Conservation (phyloP, 1,284 basidiomycete species). For the Vanrija humicola region DNA sequence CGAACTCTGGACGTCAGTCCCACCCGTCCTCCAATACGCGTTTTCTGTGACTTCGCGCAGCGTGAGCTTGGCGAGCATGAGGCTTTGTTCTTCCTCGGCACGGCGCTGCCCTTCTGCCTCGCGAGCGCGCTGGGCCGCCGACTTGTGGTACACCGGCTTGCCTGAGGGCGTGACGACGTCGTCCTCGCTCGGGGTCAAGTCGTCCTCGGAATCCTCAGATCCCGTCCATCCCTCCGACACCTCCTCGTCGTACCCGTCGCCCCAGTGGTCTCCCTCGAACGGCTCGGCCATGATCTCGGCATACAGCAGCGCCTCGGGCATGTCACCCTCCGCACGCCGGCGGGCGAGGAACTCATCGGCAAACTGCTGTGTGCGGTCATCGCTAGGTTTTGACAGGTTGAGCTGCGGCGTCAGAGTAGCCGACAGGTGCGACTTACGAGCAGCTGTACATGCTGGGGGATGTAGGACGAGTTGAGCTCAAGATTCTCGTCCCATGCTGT, state of each 20-base stretch:
- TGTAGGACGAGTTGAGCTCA: slow-evolving; percentile 27
- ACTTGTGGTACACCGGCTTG: too few relatives aligned
- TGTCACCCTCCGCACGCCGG: slow-evolving; percentile 5
- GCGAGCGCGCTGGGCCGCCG: background rate
- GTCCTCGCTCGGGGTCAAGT: slow-evolving; percentile 15
- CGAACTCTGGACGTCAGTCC: slow-evolving; percentile 2
- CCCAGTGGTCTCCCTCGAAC: slow-evolving; percentile 32
- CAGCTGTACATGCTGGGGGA: slow-evolving; percentile 40
- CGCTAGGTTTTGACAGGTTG: slow-evolving; percentile 24
- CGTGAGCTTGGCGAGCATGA: slow-evolving; percentile 14
- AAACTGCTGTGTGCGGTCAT: slow-evolving; percentile 19
- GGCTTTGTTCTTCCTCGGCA: slow-evolving; percentile 12
- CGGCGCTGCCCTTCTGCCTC: slow-evolving; percentile 12
- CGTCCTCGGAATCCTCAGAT: slow-evolving; percentile 14
- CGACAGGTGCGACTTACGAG: slow-evolving; percentile 18
- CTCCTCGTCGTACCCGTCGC: slow-evolving; percentile 35
- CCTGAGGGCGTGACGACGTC: slow-evolving; percentile 15
- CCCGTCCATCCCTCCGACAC: slow-evolving; percentile 38
- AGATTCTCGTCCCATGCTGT: slow-evolving; percentile 31
- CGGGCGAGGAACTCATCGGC: slow-evolving; percentile 28
- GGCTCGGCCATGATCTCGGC: slow-evolving; percentile 40
- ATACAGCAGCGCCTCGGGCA: slow-evolving; percentile 30
- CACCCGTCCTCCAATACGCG: slow-evolving; percentile 33
- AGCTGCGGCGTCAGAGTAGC: slow-evolving; percentile 20
- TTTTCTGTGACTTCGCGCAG: slow-evolving; percentile 15